These are phyloP conservation scores for Hirschfeldia incana DNA, from an alignment of 345 rosid genomes.

Conservation along the genomic window DNA sequence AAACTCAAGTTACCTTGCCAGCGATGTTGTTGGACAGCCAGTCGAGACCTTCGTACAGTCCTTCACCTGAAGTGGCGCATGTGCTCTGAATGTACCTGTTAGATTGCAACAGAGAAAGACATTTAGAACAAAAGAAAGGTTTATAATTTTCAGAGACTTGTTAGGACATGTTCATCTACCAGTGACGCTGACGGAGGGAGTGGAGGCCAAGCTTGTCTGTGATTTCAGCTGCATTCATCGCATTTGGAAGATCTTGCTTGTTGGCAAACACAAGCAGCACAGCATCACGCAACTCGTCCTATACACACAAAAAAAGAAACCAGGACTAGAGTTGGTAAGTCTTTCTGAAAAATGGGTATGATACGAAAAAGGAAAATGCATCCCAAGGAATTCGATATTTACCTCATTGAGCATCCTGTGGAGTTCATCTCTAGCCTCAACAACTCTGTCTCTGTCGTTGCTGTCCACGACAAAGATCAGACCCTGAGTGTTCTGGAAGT, in stretches of 20 bases:
- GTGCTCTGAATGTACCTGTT: conserved; percentile 88
- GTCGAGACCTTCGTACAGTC: conserved; percentile 75
- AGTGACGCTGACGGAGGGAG: conserved; percentile 82
- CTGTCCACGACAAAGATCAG: conserved; percentile 88
- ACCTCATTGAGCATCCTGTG: conserved; percentile 88
- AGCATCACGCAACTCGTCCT: conserved; percentile 94
- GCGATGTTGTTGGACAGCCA: conserved; percentile 87
- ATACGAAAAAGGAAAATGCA: background rate
- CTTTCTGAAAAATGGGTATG: background rate
- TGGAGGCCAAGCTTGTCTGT: conserved; percentile 85
- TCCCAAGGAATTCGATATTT: background rate
- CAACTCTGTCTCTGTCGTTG: conserved; percentile 67
- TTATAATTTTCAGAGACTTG: background rate
- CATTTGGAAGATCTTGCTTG: conserved; percentile 91
- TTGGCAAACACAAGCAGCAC: conserved; percentile 86
- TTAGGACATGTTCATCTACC: conserved; percentile 40
- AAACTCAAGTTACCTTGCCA: conserved; percentile 47
- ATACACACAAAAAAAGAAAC: background rate
- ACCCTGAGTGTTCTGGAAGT: conserved; percentile 83
- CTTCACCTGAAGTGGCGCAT: conserved; percentile 80
- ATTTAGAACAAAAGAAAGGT: background rate
- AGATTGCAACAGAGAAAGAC: background rate
- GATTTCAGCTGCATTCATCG: conserved; percentile 86
- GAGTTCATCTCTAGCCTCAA: conserved; percentile 67
- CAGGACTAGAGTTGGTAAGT: background rate